Percentiles rank a stretch among this genome's conserved stretches.
Evolutionary conservation across 2,329 filamentous ascomycete genomes (phyloP).

Genomic region (Alternaria panax): DNA sequence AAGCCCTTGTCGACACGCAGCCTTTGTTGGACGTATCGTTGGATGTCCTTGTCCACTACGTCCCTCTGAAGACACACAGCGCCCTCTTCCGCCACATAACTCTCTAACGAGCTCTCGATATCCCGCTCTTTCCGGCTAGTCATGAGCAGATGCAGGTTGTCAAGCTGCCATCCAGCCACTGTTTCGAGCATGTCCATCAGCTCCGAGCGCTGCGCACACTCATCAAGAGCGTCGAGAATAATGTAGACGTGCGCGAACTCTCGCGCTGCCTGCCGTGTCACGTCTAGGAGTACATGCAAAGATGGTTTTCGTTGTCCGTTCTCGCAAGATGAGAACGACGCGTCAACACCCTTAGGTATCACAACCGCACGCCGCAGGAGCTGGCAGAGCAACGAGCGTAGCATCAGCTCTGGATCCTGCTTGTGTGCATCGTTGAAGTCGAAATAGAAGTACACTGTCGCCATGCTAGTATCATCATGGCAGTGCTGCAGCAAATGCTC

Average conservation of each 20-base stretch:
- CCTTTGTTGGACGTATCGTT: no score
- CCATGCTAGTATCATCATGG: slow-evolving; percentile 1
- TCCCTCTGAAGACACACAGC: no score
- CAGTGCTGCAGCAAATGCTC: no score
- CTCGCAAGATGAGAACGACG: slow-evolving; percentile 26
- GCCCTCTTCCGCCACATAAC: no score
- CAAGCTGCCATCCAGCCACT: slow-evolving; percentile 30
- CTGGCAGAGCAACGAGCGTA: slow-evolving; percentile 51
- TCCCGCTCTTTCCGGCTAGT: no score
- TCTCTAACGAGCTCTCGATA: no score
- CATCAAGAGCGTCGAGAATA: slow-evolving; percentile 41
- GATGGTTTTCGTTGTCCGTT: no score
- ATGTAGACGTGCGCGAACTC: slow-evolving; percentile 13
- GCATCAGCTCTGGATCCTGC: slow-evolving; percentile 43
- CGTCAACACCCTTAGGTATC: slow-evolving; percentile 29
- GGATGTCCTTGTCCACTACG: no score
- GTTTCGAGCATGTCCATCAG: slow-evolving; percentile 32
- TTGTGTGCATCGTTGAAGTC: slow-evolving; percentile 51
- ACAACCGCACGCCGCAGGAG: slow-evolving; percentile 31
- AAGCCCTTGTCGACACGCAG: no score
- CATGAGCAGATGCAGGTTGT: slow-evolving; percentile 19
- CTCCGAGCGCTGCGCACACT: slow-evolving; percentile 33
- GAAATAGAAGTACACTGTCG: slow-evolving; percentile 39
- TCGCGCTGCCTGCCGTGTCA: no score
- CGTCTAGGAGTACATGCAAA: no score